Conservation (phyloP, 257 asterid genomes). For the Solanum sejunctum region DNA sequence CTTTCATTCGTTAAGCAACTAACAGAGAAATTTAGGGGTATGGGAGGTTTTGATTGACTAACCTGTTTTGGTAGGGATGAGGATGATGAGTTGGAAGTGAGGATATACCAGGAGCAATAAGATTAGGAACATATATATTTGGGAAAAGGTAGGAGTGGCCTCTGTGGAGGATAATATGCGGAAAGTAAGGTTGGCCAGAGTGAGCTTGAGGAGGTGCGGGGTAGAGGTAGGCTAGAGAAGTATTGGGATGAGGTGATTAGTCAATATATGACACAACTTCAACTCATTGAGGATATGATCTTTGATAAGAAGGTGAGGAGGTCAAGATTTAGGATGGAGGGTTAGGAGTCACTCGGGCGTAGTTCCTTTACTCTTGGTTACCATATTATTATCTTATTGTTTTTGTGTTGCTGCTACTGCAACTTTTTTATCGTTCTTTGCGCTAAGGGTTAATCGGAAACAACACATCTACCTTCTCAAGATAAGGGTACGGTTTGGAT, state of each 20-base stretch:
- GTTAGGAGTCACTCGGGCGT: not conserved
- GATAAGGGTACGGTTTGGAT: not conserved
- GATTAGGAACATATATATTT: not conserved
- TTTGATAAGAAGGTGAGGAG: not conserved
- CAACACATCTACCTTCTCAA: not conserved
- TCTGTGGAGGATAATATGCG: not conserved
- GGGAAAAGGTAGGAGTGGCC: not conserved
- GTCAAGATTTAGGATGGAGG: not conserved
- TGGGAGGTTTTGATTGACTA: not conserved
- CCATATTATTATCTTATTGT: not conserved
- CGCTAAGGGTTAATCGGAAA: not conserved
- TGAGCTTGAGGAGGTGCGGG: not conserved
- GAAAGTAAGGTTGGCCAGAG: not conserved
- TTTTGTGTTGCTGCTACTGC: not conserved
- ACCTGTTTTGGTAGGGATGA: not conserved
- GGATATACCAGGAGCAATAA: not conserved
- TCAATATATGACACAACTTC: not conserved
- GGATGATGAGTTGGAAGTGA: not conserved
- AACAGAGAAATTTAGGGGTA: not conserved
- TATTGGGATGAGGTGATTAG: not conserved
- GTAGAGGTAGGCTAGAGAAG: not conserved
- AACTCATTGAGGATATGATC: not conserved
- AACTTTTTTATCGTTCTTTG: not conserved
- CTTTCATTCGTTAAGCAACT: not conserved
- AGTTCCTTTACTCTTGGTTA: not conserved